A percentile compares a stretch with the other conserved stretches of the same genome.
phyloP scores from a whole-genome alignment of 83 land plant species.

The Picea abies region DNA sequence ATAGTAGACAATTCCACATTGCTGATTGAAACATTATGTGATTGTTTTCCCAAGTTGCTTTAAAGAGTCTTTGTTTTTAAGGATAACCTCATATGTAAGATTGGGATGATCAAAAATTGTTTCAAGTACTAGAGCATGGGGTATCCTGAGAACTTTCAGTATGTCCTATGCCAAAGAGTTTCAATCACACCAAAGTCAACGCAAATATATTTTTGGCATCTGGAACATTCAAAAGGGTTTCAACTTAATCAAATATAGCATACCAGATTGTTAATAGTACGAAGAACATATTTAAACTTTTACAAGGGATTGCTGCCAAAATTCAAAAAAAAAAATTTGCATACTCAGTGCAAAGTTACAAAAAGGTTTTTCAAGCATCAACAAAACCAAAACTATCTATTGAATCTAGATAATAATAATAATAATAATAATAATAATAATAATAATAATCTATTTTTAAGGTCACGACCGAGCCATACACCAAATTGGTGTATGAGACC shows the following conservation, averaged over 20 bases:
- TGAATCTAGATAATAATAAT: no score
- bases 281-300: no score
- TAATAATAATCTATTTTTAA: no score
- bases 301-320: no score
- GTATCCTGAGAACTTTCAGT: conserved; percentile 59
- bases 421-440: no score
- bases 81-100: conserved; percentile 73
- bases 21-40: conserved; percentile 42
- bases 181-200: not conserved
- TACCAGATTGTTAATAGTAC: conserved; percentile 28
- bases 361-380: no score
- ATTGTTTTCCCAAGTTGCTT: conserved; percentile 69
- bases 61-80: conserved; percentile 67
- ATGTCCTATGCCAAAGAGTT: conserved; percentile 59
- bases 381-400: no score
- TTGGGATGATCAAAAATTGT: conserved; percentile 88
- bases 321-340: no score
- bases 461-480: no score
- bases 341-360: no score
- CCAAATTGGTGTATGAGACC: no score
- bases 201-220: not conserved
- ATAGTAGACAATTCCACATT: conserved; percentile 82
- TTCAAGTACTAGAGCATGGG: conserved; percentile 70
- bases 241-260: not conserved
- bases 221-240: conserved; percentile 1